These are phyloP conservation scores for Pseudotsuga menziesii DNA, from an alignment of 75 land plant species.

Conservation along the genomic window DNA sequence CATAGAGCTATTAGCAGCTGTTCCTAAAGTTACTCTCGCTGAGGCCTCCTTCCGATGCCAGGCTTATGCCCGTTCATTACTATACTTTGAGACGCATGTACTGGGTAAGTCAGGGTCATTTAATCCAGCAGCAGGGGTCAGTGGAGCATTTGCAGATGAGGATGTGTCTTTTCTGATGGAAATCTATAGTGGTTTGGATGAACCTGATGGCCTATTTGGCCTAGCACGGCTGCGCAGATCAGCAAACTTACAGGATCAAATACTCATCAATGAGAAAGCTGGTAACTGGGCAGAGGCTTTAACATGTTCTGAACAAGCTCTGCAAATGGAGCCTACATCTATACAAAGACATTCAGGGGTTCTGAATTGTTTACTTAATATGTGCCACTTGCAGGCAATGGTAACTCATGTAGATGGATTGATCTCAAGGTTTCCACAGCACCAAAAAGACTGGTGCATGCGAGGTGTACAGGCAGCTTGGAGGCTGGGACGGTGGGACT, in stretches of 20 bases:
- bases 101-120: conserved; percentile 84
- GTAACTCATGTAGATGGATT: conserved; percentile 95
- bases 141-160: conserved; percentile 80
- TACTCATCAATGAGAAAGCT: conserved; percentile 83
- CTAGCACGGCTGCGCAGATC: conserved; percentile 71
- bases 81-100: conserved; percentile 94
- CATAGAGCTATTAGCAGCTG: conserved; percentile 69
- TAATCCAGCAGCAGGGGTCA: conserved; percentile 90
- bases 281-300: conserved; percentile 99
- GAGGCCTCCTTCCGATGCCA: conserved; percentile 92
- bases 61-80: conserved; percentile 90
- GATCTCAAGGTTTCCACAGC: conserved; percentile 68
- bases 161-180: conserved; percentile 89
- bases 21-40: conserved; percentile 93
- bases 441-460: conserved; percentile 90
- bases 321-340: conserved; percentile 88
- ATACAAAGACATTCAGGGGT: conserved; percentile 86
- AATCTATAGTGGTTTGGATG: conserved; percentile 92
- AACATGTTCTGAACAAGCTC: conserved; percentile 92
- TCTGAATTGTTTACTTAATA: conserved; percentile 92
- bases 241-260: conserved; percentile 76
- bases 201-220: conserved; percentile 95
- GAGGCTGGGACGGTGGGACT: conserved; percentile 96
- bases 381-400: conserved; percentile 98
- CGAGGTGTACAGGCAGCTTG: conserved; percentile 98